Evolutionary conservation across 192 early-diverging fungal genomes (phyloP).

Genomic region (Kickxella alabastrina): DNA sequence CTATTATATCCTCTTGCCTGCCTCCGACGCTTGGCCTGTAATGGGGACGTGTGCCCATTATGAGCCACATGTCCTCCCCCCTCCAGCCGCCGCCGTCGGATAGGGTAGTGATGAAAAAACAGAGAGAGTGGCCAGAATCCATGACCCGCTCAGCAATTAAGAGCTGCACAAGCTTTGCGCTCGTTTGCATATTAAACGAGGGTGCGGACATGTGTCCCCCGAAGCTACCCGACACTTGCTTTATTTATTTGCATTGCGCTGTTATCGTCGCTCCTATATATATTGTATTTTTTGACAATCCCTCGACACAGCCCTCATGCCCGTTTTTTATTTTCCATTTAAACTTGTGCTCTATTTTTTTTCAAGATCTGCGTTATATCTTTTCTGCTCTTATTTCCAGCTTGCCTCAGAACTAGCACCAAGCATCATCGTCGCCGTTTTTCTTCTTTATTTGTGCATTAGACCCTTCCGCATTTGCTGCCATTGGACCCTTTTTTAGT

Average conservation of each 20-base stretch:
- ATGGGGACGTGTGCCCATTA: neutral
- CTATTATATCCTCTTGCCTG: too few species aligned
- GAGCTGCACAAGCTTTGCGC: neutral
- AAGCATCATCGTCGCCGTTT: neutral
- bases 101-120: neutral
- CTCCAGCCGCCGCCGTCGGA: conserved; percentile 7
- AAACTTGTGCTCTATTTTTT: too few species aligned
- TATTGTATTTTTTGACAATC: too few species aligned
- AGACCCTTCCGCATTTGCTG: neutral
- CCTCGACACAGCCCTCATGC: too few species aligned
- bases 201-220: too few species aligned
- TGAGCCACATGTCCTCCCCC: conserved; percentile 1
- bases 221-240: too few species aligned
- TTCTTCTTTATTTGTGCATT: neutral
- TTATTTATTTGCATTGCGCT: too few species aligned
- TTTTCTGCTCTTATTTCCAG: neutral
- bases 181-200: neutral
- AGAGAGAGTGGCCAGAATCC: neutral
- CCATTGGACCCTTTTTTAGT: neutral
- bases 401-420: neutral
- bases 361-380: neutral
- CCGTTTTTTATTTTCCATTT: neutral
- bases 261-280: too few species aligned
- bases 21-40: too few species aligned
- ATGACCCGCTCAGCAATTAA: too few species aligned